Percentiles rank a stretch among this genome's conserved stretches.
These are phyloP conservation scores for Amanita fuliginea DNA, from an alignment of 768 basidiomycete species.

Conservation along the genomic window DNA sequence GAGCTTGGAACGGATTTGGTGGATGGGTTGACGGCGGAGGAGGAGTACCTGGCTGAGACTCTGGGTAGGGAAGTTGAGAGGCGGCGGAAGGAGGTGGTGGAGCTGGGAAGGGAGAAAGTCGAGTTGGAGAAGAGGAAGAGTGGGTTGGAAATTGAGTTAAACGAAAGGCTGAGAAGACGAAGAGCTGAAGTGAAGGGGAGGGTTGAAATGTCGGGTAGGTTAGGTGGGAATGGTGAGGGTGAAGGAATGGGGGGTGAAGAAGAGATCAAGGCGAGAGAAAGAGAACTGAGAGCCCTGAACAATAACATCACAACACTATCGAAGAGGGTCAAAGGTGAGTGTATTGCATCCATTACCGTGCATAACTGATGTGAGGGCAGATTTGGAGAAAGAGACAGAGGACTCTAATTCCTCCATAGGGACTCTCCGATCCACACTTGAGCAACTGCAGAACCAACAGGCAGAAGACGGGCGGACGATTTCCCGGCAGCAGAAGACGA, in stretches of 20 bases:
- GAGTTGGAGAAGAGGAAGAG: constrained; percentile 75
- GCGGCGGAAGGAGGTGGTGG: constrained; percentile 58
- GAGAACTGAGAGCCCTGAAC: constrained; percentile 62
- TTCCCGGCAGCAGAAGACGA: constrained; percentile 88
- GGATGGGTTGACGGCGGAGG: constrained; percentile 61
- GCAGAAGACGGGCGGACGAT: constrained; percentile 79
- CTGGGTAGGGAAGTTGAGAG: constrained; percentile 71
- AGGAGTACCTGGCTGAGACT: constrained; percentile 51
- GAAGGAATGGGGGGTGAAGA: constrained; percentile 42
- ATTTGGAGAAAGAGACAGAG: constrained; percentile 65
- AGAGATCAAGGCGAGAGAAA: constrained; percentile 53
- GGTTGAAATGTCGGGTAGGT: constrained; percentile 51
- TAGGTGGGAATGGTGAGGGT: constrained; percentile 18
- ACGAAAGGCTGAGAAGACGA: constrained; percentile 74
- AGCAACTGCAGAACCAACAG: constrained; percentile 73
- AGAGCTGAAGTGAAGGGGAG: constrained; percentile 69
- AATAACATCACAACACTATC: constrained; percentile 54
- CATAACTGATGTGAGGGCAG: constrained; percentile 22
- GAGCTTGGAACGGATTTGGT: constrained; percentile 73
- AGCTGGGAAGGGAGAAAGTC: constrained; percentile 54
- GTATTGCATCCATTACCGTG: constrained; percentile 9
- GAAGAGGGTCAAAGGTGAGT: constrained; percentile 46
- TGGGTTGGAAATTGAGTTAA: constrained; percentile 83
- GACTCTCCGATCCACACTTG: constrained; percentile 51
- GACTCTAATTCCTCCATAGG: constrained; percentile 51